Evolutionary conservation across 140 eudicot species (phyloP).

Genomic region (Bidens hawaiensis): DNA sequence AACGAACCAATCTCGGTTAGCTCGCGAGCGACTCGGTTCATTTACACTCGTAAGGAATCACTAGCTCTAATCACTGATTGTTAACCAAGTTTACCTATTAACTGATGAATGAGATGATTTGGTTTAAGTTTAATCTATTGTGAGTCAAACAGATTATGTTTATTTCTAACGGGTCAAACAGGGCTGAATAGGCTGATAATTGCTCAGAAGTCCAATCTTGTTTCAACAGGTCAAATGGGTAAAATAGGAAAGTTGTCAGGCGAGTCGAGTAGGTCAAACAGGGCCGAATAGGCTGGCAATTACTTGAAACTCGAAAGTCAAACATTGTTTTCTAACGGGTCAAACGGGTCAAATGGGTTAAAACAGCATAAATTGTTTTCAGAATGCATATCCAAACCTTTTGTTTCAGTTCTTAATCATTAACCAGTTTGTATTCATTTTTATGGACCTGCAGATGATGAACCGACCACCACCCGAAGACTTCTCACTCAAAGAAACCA

Average conservation of each 20-base stretch:
- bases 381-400: background rate
- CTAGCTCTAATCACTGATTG: background rate
- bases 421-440: background rate
- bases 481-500: conserved; percentile 48
- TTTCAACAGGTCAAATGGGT: background rate
- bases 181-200: no score
- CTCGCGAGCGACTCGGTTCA: no score
- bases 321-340: background rate
- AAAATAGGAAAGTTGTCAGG: no score
- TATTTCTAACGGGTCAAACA: background rate
- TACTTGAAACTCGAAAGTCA: background rate
- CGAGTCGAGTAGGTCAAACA: background rate
- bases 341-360: background rate
- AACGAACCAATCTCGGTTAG: no score
- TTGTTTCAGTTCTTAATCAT: background rate
- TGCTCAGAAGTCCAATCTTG: no score
- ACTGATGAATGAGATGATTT: background rate
- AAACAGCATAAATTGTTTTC: background rate
- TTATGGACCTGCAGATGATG: conserved; percentile 22
- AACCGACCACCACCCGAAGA: conserved; percentile 38
- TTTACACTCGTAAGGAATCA: background rate
- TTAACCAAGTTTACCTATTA: background rate
- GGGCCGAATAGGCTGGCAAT: background rate
- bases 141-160: background rate
- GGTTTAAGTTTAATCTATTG: background rate